Evolutionary conservation across 2,329 filamentous ascomycete genomes (phyloP), one percentile per base, ranked within the genome.

Genomic region (Nemania abortiva): DNA sequence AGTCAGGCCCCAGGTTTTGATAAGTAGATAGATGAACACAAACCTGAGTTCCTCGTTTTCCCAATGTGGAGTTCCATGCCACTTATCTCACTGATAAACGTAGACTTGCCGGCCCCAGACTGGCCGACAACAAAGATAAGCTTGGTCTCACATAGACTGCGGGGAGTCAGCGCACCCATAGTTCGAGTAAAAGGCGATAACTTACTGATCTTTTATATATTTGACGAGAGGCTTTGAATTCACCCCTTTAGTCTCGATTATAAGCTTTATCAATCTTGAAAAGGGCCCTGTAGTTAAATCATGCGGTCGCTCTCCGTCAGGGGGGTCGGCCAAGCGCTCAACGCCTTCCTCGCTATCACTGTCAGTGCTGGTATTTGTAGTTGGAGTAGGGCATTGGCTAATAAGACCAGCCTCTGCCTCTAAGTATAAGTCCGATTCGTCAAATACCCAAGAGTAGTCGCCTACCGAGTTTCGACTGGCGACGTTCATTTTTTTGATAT

Each of bases 101-200:
- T 59, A 1, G 56, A 59, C 10, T 59, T 59, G 22, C 56, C 27
- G 9, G 42, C 20, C 42, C 56, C 42, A 4, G 42, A 34, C 27
- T 49, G 42, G n/a, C 42, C 56, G 18, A 58, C 56, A 9, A 59
- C 56, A n/a, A 59, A 59, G 22, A 59, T 59, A 6, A 59, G 42
- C 42, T 59, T 59, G 5, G 42, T 59, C n/a, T 45, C 29, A 13
- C 37, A 37, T 11, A 60, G n/a, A 37, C 57, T 60, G 27, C 27
- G 1, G n/a, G n/a, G 9, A 1, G 45, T 60, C 4, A 60, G 29
- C 37, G 9, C 18, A 50, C 1, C n/a, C 4, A 34, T 18, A 24
- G 50, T 11, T 18, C 37, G 1, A 15, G 1, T n/a, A 6, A 22
- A 11, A 3, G 5, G 2, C 7, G 34, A 6, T 2, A 27, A 50